Conservation (phyloP, 129 eudicot species). For the Deinandra increscens region DNA sequence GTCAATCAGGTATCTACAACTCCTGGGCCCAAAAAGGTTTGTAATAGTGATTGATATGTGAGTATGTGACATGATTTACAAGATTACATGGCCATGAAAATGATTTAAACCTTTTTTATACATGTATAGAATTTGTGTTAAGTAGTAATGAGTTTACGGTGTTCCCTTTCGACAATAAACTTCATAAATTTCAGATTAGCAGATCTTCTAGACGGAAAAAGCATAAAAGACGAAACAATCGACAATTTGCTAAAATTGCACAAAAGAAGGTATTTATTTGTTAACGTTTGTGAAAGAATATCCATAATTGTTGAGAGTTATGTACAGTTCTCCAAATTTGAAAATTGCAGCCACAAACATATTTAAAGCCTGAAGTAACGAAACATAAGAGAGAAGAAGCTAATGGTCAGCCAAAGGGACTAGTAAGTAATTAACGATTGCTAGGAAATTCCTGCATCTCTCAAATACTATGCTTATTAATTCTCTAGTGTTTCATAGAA, state of each 20-base stretch:
- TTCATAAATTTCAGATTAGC: slow-evolving; percentile 29
- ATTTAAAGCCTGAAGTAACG: slow-evolving; percentile 30
- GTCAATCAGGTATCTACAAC: slow-evolving; percentile 26
- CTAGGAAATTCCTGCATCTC: background rate
- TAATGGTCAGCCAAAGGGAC: slow-evolving; percentile 33
- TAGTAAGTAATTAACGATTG: slow-evolving; percentile 27
- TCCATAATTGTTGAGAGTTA: slow-evolving; percentile 5
- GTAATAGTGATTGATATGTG: slow-evolving; percentile 15
- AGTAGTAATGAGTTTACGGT: background rate
- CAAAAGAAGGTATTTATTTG: slow-evolving; percentile 38
- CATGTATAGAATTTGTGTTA: slow-evolving; percentile 10
- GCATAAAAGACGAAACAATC: slow-evolving; percentile 60
- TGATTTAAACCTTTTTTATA: background rate
- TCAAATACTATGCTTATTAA: background rate
- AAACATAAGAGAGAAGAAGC: slow-evolving; percentile 25
- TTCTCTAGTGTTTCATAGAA: background rate
- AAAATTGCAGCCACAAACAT: slow-evolving; percentile 36
- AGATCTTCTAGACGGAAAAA: slow-evolving; percentile 70
- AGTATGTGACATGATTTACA: slow-evolving; percentile 6
- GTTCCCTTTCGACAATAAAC: slow-evolving; percentile 6
- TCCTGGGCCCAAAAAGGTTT: slow-evolving; percentile 69
- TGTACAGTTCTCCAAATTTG: slow-evolving; percentile 17
- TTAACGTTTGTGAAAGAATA: slow-evolving; percentile 19
- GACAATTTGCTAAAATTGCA: slow-evolving; percentile 52
- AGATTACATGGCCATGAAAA: background rate